These are phyloP conservation scores for Kluyveromyces starmeri DNA, from an alignment of 805 yeast genomes.

Conservation along the genomic window DNA sequence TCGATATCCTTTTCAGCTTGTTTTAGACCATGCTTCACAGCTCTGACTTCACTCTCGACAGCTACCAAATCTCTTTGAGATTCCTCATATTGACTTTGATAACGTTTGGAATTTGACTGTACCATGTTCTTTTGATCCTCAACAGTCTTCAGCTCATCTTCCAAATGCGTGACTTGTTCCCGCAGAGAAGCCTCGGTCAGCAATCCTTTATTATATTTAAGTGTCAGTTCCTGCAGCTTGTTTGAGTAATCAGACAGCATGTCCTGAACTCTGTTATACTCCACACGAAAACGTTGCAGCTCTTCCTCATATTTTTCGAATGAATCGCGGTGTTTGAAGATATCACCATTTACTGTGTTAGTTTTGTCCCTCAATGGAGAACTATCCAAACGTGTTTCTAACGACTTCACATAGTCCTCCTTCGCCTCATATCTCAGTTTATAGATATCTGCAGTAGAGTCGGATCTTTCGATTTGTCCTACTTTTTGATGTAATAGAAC, in stretches of 20 bases:
- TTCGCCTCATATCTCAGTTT: constrained; percentile 40
- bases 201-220: constrained; percentile 33
- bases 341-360: constrained; percentile 19
- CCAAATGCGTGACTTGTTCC: constrained; percentile 38
- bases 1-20: constrained; percentile 45
- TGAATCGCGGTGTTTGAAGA: constrained; percentile 22
- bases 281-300: constrained; percentile 21
- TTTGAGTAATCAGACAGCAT: constrained; percentile 41
- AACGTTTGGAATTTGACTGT: constrained; percentile 45
- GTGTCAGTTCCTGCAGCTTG: constrained; percentile 35
- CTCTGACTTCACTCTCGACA: constrained; percentile 63
- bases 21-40: constrained; percentile 38
- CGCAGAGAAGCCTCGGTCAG: constrained; percentile 30
- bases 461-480: constrained; percentile 20
- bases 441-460: constrained; percentile 30
- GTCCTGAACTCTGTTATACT: constrained; percentile 38
- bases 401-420: constrained; percentile 34
- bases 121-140: constrained; percentile 49
- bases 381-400: constrained; percentile 32
- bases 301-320: constrained; percentile 28
- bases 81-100: constrained; percentile 65
- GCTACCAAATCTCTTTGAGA: constrained; percentile 64
- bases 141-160: constrained; percentile 49
- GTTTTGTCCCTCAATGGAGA: constrained; percentile 21
- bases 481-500: constrained; percentile 20